A percentile compares a stretch with the other conserved stretches of the same genome.
phyloP scores from a whole-genome alignment of 1,284 basidiomycete species.

The Meira nashicola region DNA sequence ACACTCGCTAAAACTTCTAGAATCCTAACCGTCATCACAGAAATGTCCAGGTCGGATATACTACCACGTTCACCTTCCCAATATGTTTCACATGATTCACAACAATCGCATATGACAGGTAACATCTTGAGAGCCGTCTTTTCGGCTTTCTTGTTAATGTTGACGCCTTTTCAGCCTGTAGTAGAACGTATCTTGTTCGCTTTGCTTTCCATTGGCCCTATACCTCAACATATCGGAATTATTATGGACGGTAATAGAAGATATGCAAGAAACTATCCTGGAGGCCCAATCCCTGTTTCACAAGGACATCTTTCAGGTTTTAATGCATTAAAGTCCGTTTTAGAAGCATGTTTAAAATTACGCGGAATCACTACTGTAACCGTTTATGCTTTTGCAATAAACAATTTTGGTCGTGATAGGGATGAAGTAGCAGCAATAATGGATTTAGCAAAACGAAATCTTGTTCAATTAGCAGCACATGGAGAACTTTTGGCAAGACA shows the following conservation, averaged over 20 bases:
- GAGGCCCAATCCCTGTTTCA: constrained; percentile 23
- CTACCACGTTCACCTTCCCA: no score
- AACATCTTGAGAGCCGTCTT: neutral
- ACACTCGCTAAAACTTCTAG: no score
- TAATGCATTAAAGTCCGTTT: constrained; percentile 64
- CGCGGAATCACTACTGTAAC: constrained; percentile 62
- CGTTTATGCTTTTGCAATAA: constrained; percentile 92
- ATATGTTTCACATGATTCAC: no score
- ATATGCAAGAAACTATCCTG: constrained; percentile 65
- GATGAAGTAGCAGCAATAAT: constrained; percentile 85
- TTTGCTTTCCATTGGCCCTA: constrained; percentile 62
- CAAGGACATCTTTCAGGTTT: constrained; percentile 83
- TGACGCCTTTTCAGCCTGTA: constrained; percentile 9
- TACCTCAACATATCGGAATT: constrained; percentile 87
- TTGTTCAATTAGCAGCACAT: constrained; percentile 74
- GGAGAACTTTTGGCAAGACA: constrained; percentile 60
- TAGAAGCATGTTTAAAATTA: constrained; percentile 46
- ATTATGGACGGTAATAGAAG: constrained; percentile 97
- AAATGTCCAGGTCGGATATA: no score
- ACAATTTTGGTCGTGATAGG: constrained; percentile 86
- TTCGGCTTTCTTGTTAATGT: constrained; percentile 15
- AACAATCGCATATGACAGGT: no score
- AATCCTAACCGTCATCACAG: no score
- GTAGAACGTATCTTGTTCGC: constrained; percentile 9
- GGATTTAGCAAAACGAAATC: constrained; percentile 72